Evolutionary conservation across 345 rosid species (phyloP).

Genomic region (Hibiscus mutabilis): DNA sequence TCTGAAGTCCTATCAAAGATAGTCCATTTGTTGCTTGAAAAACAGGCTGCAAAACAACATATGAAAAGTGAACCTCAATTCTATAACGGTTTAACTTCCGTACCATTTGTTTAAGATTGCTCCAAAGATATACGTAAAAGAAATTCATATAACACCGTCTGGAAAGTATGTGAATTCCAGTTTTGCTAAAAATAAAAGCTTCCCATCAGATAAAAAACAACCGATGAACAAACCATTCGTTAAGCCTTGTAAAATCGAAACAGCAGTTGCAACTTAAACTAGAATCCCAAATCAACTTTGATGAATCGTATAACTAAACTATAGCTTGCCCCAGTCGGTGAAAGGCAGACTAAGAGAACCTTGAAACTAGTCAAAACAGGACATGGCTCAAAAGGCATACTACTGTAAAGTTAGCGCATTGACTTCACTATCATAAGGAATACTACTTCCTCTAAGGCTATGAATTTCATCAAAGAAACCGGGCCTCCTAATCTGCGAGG

Average conservation of each 20-base stretch:
- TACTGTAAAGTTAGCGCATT: background rate
- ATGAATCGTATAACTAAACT: background rate
- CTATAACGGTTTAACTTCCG: background rate
- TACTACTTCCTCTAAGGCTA: background rate
- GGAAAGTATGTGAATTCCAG: background rate
- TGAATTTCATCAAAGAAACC: background rate
- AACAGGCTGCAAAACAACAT: conserved; percentile 41
- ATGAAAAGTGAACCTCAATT: background rate
- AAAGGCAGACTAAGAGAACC: background rate
- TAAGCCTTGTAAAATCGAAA: background rate
- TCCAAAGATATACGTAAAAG: background rate
- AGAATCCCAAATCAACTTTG: background rate
- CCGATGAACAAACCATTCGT: background rate
- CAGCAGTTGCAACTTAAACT: background rate
- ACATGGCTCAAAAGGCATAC: background rate
- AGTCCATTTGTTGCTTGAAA: conserved; percentile 70
- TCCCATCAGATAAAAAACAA: background rate
- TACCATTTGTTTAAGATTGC: background rate
- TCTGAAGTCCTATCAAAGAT: conserved; percentile 64
- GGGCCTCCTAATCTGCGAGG: background rate
- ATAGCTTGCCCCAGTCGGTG: background rate
- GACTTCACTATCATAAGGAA: background rate
- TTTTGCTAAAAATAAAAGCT: no score
- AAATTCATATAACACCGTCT: background rate
- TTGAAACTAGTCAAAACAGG: background rate